Evolutionary conservation across 2,329 filamentous ascomycete species (phyloP).

Genomic region (Penicillium sumatraense): DNA sequence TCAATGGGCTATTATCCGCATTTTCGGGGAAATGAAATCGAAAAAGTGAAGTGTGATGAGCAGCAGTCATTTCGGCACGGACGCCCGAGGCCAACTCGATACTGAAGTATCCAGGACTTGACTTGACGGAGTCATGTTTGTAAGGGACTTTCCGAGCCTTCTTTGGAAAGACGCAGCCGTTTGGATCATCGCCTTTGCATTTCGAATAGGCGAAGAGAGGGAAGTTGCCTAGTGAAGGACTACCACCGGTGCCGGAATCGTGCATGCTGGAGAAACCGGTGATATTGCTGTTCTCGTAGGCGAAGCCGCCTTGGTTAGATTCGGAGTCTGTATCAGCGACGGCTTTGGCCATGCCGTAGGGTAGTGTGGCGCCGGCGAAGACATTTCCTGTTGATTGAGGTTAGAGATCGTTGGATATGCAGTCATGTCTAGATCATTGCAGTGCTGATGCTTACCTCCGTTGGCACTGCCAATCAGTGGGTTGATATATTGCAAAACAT

Average conservation of each 20-base stretch:
- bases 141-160: conserved; percentile 55
- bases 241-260: conserved; percentile 55
- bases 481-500: conserved; percentile 52
- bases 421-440: not conserved
- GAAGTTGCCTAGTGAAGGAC: conserved; percentile 72
- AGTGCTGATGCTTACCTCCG: conserved; percentile 48
- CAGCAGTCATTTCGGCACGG: conserved; percentile 67
- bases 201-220: conserved; percentile 69
- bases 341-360: conserved; percentile 62
- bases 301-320: conserved; percentile 60
- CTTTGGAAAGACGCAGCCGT: conserved; percentile 66
- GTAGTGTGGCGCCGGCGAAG: conserved; percentile 59
- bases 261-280: conserved; percentile 58
- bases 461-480: conserved; percentile 60
- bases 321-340: conserved; percentile 57
- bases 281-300: conserved; percentile 55
- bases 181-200: conserved; percentile 64
- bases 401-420: not conserved
- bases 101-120: conserved; percentile 68
- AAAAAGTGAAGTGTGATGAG: conserved; percentile 67
- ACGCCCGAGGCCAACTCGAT: conserved; percentile 63
- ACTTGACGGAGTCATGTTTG: conserved; percentile 57
- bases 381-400: conserved; percentile 52
- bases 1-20: conserved; percentile 55
- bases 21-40: conserved; percentile 63